Base-by-base conservation (phyloP, 805 yeast species). In the Candida nitratophila region DNA sequence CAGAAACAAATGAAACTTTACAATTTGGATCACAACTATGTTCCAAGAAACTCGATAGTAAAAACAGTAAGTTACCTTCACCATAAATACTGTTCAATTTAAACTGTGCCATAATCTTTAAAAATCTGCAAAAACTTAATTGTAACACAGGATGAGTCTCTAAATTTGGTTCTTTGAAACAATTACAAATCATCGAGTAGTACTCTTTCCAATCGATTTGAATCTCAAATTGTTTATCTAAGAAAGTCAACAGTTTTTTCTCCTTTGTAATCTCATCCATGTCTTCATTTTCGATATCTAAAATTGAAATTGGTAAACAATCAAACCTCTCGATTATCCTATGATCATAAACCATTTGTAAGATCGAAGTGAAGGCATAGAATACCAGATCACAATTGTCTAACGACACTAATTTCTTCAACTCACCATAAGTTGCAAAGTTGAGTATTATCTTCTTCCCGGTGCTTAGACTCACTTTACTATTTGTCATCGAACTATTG, bases 401-500 rank as follows among this genome's bases (percentile, higher is more conserved):
- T 10, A 39, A 43, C 10, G 31, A 15, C 4, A 60, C 27, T 16
- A 29, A 24, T 10, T 46, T 46, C 24, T 51, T 48, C 10, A 61
- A 45, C 10, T 40, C 40, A 0, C n/a, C 22, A 63, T 63, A 62
- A 15, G 43, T 45, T 33, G 53, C 54, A 45, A 53, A 60, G 9
- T 46, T 39, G 31, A 62, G 43, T 11, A 42, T 30, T 32, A 56
- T 24, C 21, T 49, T 52, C 8, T 8, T 44, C 49, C 14, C 26
- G 37, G n/a, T n/a, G n/a, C 16, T 37, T 36, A 12, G 44, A 48
- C 12, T 44, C 34, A 1, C 43, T 26, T 36, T 44, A 43, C 8
- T 43, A 41, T 54, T 56, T 4, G 64, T 52, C 50, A 51, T 54
- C 4, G 56, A 48, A 39, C 57, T 59, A 47, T 62, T 62, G 12